Evolutionary conservation across 2,329 filamentous ascomycete genomes (phyloP).

Genomic region (Colletotrichum falcatum): DNA sequence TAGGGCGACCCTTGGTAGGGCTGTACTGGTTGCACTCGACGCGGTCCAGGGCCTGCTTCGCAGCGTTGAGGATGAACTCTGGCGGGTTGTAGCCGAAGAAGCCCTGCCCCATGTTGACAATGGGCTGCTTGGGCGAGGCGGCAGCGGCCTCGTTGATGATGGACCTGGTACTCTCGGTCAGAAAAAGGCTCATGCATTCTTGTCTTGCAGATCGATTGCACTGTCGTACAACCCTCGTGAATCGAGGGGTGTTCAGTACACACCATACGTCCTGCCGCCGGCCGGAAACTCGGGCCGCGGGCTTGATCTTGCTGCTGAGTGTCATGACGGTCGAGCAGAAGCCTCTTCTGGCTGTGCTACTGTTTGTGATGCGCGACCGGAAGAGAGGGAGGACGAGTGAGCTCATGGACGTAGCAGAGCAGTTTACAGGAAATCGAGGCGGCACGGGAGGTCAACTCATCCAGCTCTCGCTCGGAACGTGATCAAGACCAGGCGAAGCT

Average conservation of each 20-base stretch:
- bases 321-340: constrained; percentile 53
- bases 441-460: constrained; percentile 1
- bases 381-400: constrained; percentile 38
- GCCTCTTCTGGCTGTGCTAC: constrained; percentile 33
- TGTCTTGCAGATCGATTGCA: neutral
- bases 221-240: neutral
- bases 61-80: constrained; percentile 88
- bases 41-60: constrained; percentile 86
- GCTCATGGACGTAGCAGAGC: constrained; percentile 30
- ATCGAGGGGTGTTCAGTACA: constrained; percentile 42
- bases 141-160: constrained; percentile 76
- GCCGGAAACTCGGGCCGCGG: constrained; percentile 62
- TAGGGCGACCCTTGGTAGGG: constrained; percentile 91
- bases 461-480: neutral
- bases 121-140: constrained; percentile 71
- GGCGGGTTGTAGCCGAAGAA: constrained; percentile 97
- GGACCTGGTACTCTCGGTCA: constrained; percentile 57
- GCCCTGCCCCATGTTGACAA: constrained; percentile 74
- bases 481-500: constrained; percentile 20
- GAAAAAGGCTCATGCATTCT: neutral
- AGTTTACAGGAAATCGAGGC: constrained; percentile 15
- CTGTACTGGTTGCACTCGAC: constrained; percentile 99
- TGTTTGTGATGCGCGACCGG: constrained; percentile 41
- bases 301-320: constrained; percentile 60
- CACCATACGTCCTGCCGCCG: constrained; percentile 66